These are phyloP conservation scores for Penicillium maclennaniae DNA, from an alignment of 495 filamentous ascomycete species.

Conservation along the genomic window DNA sequence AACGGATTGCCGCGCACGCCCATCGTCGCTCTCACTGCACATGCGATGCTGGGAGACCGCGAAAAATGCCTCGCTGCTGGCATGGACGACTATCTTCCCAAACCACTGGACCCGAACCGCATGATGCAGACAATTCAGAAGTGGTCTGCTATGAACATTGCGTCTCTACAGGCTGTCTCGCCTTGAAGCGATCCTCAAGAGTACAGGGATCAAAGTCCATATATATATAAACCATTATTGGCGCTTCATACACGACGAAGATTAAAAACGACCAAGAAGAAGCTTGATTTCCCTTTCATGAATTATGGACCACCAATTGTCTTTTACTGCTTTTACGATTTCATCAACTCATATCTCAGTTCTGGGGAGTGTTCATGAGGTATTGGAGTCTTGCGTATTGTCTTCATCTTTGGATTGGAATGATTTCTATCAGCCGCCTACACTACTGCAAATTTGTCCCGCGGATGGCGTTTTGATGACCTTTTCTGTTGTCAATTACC, in stretches of 20 bases:
- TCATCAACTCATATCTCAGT: not conserved
- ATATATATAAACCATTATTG: not conserved
- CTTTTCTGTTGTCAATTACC: too few relatives aligned
- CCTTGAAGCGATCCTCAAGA: not conserved
- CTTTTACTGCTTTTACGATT: not conserved
- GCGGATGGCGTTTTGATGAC: too few relatives aligned
- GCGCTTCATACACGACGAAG: not conserved
- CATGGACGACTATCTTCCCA: conserved; percentile 83
- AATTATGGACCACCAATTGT: not conserved
- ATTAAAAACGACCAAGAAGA: too few relatives aligned
- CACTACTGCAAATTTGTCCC: too few relatives aligned
- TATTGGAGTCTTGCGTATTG: too few relatives aligned
- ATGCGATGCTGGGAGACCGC: conserved; percentile 73
- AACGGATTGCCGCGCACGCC: conserved; percentile 52
- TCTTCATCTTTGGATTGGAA: too few relatives aligned
- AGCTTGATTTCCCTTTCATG: not conserved
- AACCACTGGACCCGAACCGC: conserved; percentile 65
- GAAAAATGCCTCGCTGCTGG: conserved; percentile 74
- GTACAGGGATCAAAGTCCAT: not conserved
- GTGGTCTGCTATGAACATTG: conserved; percentile 36
- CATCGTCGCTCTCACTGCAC: conserved; percentile 80
- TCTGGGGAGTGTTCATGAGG: too few relatives aligned
- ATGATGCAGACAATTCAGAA: conserved; percentile 70
- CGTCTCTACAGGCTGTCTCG: conserved; percentile 1
- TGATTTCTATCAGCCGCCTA: too few relatives aligned